Evolutionary conservation across 2,329 filamentous ascomycete genomes (phyloP).

Genomic region (Scedosporium boydii): DNA sequence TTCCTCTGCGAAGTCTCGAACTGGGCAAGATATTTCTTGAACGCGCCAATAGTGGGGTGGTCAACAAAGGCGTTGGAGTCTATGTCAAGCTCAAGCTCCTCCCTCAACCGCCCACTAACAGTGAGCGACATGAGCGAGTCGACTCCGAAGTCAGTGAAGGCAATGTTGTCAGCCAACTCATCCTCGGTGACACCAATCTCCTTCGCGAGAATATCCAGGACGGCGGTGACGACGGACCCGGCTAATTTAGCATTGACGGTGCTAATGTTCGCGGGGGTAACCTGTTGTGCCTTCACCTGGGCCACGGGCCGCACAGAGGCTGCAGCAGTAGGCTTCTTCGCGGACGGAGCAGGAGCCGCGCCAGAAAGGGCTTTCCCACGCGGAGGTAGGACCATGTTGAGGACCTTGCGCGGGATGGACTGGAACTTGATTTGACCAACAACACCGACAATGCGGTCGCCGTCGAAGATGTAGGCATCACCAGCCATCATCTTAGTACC

Average conservation of each 20-base stretch:
- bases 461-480: constrained; percentile 45
- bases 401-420: constrained; percentile 53
- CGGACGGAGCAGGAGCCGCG: constrained; percentile 21
- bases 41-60: constrained; percentile 41
- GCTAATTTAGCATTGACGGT: constrained; percentile 43
- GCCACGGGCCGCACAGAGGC: constrained; percentile 19
- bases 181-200: constrained; percentile 46
- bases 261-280: constrained; percentile 35
- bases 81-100: constrained; percentile 47
- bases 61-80: constrained; percentile 44
- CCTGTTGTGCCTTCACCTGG: constrained; percentile 34
- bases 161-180: constrained; percentile 46
- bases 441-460: constrained; percentile 37
- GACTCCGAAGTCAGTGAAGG: constrained; percentile 47
- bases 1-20: constrained; percentile 21
- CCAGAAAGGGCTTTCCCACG: constrained; percentile 35
- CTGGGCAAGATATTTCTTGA: constrained; percentile 33
- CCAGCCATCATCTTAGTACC: constrained; percentile 37
- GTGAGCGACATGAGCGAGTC: constrained; percentile 54
- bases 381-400: constrained; percentile 59
- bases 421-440: constrained; percentile 54
- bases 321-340: constrained; percentile 22
- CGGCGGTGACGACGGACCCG: constrained; percentile 27
- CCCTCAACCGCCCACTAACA: constrained; percentile 45
- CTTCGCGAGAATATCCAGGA: constrained; percentile 44